Evolutionary conservation across 495 filamentous ascomycete genomes (phyloP), one percentile per base, ranked within the genome.

Genomic region (Penicillium mononematosum): DNA sequence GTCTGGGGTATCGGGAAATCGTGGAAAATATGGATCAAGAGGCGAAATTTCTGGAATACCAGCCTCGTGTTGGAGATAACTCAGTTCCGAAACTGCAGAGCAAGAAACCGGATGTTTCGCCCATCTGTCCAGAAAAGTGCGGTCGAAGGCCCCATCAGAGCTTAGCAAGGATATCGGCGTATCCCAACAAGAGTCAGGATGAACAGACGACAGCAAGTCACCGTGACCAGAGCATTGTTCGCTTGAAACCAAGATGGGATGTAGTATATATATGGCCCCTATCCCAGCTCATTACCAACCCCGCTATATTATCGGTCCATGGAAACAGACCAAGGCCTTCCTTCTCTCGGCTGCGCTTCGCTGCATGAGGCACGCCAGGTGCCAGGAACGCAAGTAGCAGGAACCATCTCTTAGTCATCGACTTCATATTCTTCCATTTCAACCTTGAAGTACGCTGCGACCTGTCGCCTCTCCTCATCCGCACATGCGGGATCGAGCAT

Each of bases 401-500:
- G n/a, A 27, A 5, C 6, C 32, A 20, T 24, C 24, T 55, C 16
- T 8, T 68, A 76, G 17, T 70, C 66, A 19, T 75, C 73, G 7
- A 71, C 71, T 53, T 75, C 72, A 53, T 74, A 75, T 68, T 95
- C 89, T 62, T 95, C 91, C 68, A 86, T 87, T 63, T 91, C 89
- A 31, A 86, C 84, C 56, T 83, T 83, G 67, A 87, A 89, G 67
- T 85, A 89, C 53, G 83, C 76, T 11, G 81, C 77, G 11, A 94
- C 88, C 8, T 79, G 72, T 16, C 78, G 75, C 62, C 83, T 83
- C 75, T 98, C 94, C 19, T 76, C 78, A 38, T 79, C 80, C 12
- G 91, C 93, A 50, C 88, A 81, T 44, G 83, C 85, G 12, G 88
- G 82, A 65, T 97, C 90, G 29, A 98, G 85, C 77, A 96, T 91